phyloP scores from a whole-genome alignment of 768 basidiomycete species.

The Pisolithus orientalis region DNA sequence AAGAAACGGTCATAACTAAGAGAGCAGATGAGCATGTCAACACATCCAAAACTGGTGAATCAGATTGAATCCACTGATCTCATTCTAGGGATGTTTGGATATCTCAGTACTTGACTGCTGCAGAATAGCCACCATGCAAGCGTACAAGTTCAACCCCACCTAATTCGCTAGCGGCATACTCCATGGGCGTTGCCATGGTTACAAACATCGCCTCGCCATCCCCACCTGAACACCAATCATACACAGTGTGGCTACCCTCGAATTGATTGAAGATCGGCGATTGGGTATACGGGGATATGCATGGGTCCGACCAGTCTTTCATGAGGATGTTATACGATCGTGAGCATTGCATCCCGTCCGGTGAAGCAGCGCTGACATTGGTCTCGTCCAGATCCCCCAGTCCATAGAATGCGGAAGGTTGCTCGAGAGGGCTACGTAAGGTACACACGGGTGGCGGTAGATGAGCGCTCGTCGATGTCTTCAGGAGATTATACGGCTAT shows the following conservation, averaged over 20 bases:
- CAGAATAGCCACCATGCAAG: neutral
- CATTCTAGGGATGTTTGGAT: no score
- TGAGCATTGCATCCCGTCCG: constrained; percentile 9
- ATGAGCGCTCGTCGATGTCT: constrained; percentile 24
- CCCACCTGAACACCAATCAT: constrained; percentile 18
- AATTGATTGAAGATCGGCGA: constrained; percentile 27
- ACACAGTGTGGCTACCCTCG: constrained; percentile 7
- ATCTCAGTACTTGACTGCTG: neutral
- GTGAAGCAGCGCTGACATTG: constrained; percentile 10
- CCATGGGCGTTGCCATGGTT: neutral
- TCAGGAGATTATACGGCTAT: constrained; percentile 30
- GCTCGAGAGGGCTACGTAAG: constrained; percentile 22
- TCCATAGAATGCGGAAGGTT: constrained; percentile 16
- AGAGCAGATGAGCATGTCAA: no score
- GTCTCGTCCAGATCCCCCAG: constrained; percentile 8
- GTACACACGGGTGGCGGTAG: constrained; percentile 16
- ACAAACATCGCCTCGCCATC: constrained; percentile 6
- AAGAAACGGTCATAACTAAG: no score
- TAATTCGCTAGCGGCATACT: neutral
- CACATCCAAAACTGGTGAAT: no score
- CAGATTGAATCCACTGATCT: no score
- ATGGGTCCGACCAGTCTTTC: constrained; percentile 23
- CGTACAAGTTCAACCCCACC: neutral
- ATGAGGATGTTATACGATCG: constrained; percentile 15
- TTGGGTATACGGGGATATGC: constrained; percentile 8